Evolutionary conservation across 139 green algal genomes (phyloP).

Genomic region (Chlamydomonas sphaeroides): DNA sequence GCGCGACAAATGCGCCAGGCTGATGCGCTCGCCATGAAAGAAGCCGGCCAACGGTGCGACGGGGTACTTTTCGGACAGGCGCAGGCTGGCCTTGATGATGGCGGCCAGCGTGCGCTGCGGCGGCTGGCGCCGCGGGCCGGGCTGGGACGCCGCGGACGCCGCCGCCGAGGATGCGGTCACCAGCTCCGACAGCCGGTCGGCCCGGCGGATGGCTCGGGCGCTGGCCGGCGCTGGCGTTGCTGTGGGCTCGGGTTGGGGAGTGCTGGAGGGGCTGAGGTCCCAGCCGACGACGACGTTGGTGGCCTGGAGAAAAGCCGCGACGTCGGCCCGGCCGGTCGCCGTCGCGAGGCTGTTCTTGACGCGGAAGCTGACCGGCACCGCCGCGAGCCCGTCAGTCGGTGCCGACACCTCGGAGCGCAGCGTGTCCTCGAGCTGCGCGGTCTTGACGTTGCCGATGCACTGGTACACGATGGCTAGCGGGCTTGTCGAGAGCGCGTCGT

Average conservation of each 20-base stretch:
- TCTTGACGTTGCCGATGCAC: constrained; percentile 41
- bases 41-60: constrained; percentile 22
- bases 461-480: constrained; percentile 32
- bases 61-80: neutral
- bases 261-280: neutral
- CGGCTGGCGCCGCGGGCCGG: neutral
- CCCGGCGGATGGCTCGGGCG: neutral
- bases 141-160: neutral
- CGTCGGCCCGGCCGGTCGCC: constrained; percentile 18
- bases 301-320: constrained; percentile 6
- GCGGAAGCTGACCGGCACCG: constrained; percentile 24
- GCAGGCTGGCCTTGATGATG: constrained; percentile 22
- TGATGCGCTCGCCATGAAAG: constrained; percentile 30
- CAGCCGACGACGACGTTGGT: constrained; percentile 35
- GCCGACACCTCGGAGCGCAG: neutral
- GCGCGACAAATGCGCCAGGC: constrained; percentile 1
- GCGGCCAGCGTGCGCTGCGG: constrained; percentile 6
- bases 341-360: constrained; percentile 35
- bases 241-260: too few species aligned
- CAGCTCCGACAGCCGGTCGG: neutral
- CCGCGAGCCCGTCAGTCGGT: neutral
- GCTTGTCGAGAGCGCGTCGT: constrained; percentile 18
- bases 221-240: too few species aligned
- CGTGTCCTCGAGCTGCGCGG: constrained; percentile 22
- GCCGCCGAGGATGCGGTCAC: neutral